Evolutionary conservation across 2,329 filamentous ascomycete genomes (phyloP).

Genomic region (Fusarium aywerte): DNA sequence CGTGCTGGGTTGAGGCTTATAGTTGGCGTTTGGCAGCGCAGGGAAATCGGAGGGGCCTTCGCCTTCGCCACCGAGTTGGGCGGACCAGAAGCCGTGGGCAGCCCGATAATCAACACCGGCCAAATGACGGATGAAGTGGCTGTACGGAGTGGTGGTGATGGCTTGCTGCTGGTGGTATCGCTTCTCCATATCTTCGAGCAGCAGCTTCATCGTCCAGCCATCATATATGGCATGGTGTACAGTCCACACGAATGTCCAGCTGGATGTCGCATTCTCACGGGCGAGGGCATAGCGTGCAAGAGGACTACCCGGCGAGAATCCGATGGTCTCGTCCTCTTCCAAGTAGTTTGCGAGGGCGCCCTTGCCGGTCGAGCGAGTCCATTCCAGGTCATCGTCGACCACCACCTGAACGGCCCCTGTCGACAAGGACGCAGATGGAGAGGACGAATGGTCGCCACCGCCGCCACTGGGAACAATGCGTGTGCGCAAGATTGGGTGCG

Average conservation of each 20-base stretch:
- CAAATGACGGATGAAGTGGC: constrained; percentile 11
- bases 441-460: constrained; percentile 9
- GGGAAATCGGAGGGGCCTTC: constrained; percentile 12
- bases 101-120: constrained; percentile 10
- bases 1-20: constrained; percentile 9
- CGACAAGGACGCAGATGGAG: constrained; percentile 7
- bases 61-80: constrained; percentile 5
- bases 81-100: constrained; percentile 10
- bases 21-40: constrained; percentile 7
- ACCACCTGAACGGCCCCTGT: constrained; percentile 10
- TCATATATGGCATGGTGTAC: constrained; percentile 14
- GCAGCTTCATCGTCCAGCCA: constrained; percentile 13
- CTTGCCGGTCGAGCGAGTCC: constrained; percentile 13
- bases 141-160: constrained; percentile 12
- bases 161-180: constrained; percentile 11
- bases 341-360: constrained; percentile 7
- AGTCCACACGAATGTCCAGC: constrained; percentile 10
- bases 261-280: constrained; percentile 3
- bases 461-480: constrained; percentile 8
- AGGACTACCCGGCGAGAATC: constrained; percentile 11
- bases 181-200: constrained; percentile 13
- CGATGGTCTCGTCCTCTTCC: constrained; percentile 9
- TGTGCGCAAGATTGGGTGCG: constrained; percentile 12
- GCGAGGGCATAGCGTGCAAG: constrained; percentile 11
- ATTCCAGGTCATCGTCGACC: constrained; percentile 11